Evolutionary conservation across 148 eudicot species (phyloP), one percentile per base, ranked within the genome.

Genomic region (Fallopia convolvulus): DNA sequence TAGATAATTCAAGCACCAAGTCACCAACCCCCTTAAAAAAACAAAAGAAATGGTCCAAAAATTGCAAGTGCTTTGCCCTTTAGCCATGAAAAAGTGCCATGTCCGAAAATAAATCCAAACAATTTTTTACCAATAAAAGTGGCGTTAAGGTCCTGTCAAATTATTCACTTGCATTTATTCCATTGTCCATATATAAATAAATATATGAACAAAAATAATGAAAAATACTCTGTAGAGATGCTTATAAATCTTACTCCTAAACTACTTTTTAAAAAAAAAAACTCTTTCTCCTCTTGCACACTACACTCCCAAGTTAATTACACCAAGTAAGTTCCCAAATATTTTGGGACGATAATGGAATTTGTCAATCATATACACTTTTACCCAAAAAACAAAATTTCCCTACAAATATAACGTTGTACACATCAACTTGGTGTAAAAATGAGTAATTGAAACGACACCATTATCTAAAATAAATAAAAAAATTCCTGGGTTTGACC

Each of bases 401-500:
- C 11, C 2, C 12, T 7, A 20, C 30, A 58, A 58, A 58, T 23
- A 21, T 58, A 58, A 58, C 65, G 30, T 9, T 58, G 65, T 21
- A 58, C 32, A 20, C 32, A 20, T 50, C 9, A 44, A 2, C 47
- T 44, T 44, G 47, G 56, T 20, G 2, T 8, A 58, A 58, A 21
- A n/a, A 20, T 20, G 65, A 58, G 12, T 13, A 20, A 10, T 11
- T 58, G 65, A 58, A 58, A 58, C 21, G 65, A 58, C 65, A 7
- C 32, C 65, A 58, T 20, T 20, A 61, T 30, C 13, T 13, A 56
- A 8, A 56, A 17, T 21, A 6, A 20, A 2, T 2, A 6, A 44
- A 44, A 60, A 60, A 26, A 58, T 58, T 30, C 33, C 66, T 58
- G 26, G 39, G 70, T 63, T 63, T 63, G 70, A 63, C 40, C 70